Evolutionary conservation across 2,329 filamentous ascomycete genomes (phyloP), one percentile per base, ranked within the genome.

Genomic region (Chlorencoelia australis): DNA sequence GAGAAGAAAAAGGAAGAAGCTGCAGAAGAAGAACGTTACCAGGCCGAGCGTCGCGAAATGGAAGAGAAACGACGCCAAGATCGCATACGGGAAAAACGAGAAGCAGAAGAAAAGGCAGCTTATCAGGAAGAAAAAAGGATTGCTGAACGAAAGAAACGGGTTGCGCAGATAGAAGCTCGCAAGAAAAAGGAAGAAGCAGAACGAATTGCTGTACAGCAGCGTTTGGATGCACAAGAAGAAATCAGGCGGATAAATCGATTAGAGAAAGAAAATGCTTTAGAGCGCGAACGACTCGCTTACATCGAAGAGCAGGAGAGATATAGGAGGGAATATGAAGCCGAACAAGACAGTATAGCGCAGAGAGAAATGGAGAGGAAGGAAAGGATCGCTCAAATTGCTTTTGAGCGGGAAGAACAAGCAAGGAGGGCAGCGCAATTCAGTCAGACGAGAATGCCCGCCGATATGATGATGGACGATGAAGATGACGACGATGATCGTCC

Each of bases 401-500:
- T n/a, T n/a, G n/a, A n/a, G n/a, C n/a, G n/a, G n/a, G n/a, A n/a
- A n/a, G n/a, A n/a, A n/a, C n/a, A n/a, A n/a, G n/a, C n/a, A n/a
- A n/a, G n/a, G n/a, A n/a, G n/a, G n/a, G n/a, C n/a, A n/a, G n/a
- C n/a, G n/a, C n/a, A n/a, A n/a, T n/a, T n/a, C n/a, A n/a, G n/a
- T n/a, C n/a, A n/a, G n/a, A n/a, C n/a, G n/a, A n/a, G n/a, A n/a
- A n/a, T n/a, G n/a, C n/a, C n/a, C n/a, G n/a, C n/a, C n/a, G n/a
- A n/a, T n/a, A n/a, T n/a, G n/a, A n/a, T n/a, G n/a, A n/a, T n/a
- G n/a, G n/a, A n/a, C n/a, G 17, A 25, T 7, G 40, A 31, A 10
- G 18, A 33, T 15, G 21, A 32, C 1, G 41, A 38, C 9, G 33
- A 41, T 9, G 40, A 42, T 5, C 16, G 29, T 6, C 39, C 37